Evolutionary conservation across 2,329 filamentous ascomycete genomes (phyloP), one percentile per base, ranked within the genome.

Genomic region (Sordariomycetes sp.): DNA sequence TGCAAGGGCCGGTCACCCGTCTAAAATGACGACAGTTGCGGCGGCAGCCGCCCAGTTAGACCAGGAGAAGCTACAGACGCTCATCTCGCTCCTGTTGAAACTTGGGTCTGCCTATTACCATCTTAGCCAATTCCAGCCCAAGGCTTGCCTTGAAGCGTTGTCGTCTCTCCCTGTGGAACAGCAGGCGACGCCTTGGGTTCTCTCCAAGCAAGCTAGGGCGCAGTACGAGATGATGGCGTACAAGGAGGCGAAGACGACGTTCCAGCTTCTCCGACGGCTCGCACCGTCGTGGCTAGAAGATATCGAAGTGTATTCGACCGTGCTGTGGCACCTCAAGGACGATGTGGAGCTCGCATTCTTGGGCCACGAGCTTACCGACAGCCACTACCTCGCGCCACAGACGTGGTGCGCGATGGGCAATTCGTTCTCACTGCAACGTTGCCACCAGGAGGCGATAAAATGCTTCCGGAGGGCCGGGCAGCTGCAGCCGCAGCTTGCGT

Each of bases 261-360:
- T 63, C 54, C 59, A 61, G 45, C 50, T 54, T 13, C 60, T 63
- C 10, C 60, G 61, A 1, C 57, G 57, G 35, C 50, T 59, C 22
- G 57, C 59, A 10, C 61, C 62, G 5, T 55, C 61, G 3, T 63
- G 62, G 62, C 54, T 61, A 10, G 62, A 63, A 36, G 62, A 62
- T n/a, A 45, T 63, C 10, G 62, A 63, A 36, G 53, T 63, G 13
- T 63, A 61, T 54, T 63, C 62, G n/a, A 63, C 59, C 2, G 58
- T 62, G 34, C 48, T 63, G 15, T 63, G 62, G 62, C 61, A 63
- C 54, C 62, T 63, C 13, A 63, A 63, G 50, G 61, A 63, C 15
- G 62, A 63, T 45, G 57, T 62, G 22, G 58, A 59, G 7, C 54
- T 63, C n/a, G 62, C 61, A 12, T 60, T 54, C 15, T 58, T 61